Evolutionary conservation across 2,329 filamentous ascomycete species (phyloP).

Genomic region (Lithohypha guttulata): DNA sequence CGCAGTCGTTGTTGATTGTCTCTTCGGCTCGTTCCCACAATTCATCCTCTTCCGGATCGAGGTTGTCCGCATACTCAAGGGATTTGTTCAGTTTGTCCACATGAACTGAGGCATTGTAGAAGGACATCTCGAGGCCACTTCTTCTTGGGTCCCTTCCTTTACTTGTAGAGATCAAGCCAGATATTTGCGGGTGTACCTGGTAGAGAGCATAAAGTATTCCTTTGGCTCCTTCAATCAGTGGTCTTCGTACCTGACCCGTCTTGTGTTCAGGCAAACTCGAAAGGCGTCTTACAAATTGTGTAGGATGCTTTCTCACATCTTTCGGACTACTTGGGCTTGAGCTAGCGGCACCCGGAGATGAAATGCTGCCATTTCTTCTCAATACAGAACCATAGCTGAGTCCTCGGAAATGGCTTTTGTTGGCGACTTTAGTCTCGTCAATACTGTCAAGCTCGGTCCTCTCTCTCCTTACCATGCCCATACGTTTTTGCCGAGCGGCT

Average conservation of each 20-base stretch:
- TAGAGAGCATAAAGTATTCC: constrained; percentile 46
- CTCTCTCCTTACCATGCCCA: constrained; percentile 50
- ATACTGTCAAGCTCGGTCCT: constrained; percentile 44
- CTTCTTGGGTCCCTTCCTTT: constrained; percentile 35
- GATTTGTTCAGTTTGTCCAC: constrained; percentile 47
- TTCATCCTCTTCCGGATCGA: constrained; percentile 41
- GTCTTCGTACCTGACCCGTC: constrained; percentile 37
- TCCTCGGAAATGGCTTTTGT: constrained; percentile 45
- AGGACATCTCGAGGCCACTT: constrained; percentile 44
- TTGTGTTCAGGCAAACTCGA: constrained; percentile 49
- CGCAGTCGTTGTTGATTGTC: constrained; percentile 36
- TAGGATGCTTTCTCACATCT: constrained; percentile 31
- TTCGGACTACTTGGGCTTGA: constrained; percentile 36
- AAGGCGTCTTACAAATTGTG: constrained; percentile 40
- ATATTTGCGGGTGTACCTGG: constrained; percentile 39
- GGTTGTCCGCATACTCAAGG: constrained; percentile 39
- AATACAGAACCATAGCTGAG: constrained; percentile 48
- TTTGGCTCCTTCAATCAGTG: constrained; percentile 45
- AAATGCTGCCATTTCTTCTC: constrained; percentile 26
- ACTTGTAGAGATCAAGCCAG: constrained; percentile 37
- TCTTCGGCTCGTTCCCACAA: constrained; percentile 31
- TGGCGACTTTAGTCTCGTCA: constrained; percentile 41
- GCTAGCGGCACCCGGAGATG: constrained; percentile 26
- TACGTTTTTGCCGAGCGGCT: constrained; percentile 43
- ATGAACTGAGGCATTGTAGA: constrained; percentile 46